phyloP scores from a whole-genome alignment of 192 early-diverging fungal genomes.

The Podila verticillata region DNA sequence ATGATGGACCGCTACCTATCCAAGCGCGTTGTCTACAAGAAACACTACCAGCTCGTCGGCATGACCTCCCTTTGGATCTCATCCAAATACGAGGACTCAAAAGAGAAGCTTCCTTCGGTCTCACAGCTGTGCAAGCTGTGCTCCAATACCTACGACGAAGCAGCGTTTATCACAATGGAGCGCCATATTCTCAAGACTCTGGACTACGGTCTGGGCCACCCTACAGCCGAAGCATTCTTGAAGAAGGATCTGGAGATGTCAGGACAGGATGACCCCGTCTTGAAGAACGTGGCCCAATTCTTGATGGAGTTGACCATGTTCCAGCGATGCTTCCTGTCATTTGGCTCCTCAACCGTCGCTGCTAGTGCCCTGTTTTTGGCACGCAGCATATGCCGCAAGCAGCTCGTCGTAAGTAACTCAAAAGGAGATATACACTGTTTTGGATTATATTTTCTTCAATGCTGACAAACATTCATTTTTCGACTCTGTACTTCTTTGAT shows the following conservation, averaged over 20 bases:
- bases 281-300: slow-evolving; percentile 50
- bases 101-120: slow-evolving; percentile 47
- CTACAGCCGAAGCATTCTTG: slow-evolving; percentile 51
- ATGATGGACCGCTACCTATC: slow-evolving; percentile 60
- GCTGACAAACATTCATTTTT: neutral
- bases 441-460: too few species aligned
- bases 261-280: slow-evolving; percentile 23
- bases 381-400: slow-evolving; percentile 47
- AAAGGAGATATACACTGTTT: too few species aligned
- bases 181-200: slow-evolving; percentile 52
- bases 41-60: slow-evolving; percentile 50
- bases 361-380: slow-evolving; percentile 46
- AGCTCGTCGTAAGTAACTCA: slow-evolving; percentile 13
- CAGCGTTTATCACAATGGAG: slow-evolving; percentile 53
- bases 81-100: slow-evolving; percentile 52
- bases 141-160: slow-evolving; percentile 49
- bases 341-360: slow-evolving; percentile 52
- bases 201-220: slow-evolving; percentile 49
- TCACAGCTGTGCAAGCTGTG: slow-evolving; percentile 51
- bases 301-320: slow-evolving; percentile 54
- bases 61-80: slow-evolving; percentile 55
- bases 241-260: slow-evolving; percentile 47
- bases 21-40: slow-evolving; percentile 50
- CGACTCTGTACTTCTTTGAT: neutral
- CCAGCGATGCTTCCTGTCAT: slow-evolving; percentile 50